Base-by-base conservation (phyloP, 305 asterid genomes). In the Lippia alba region DNA sequence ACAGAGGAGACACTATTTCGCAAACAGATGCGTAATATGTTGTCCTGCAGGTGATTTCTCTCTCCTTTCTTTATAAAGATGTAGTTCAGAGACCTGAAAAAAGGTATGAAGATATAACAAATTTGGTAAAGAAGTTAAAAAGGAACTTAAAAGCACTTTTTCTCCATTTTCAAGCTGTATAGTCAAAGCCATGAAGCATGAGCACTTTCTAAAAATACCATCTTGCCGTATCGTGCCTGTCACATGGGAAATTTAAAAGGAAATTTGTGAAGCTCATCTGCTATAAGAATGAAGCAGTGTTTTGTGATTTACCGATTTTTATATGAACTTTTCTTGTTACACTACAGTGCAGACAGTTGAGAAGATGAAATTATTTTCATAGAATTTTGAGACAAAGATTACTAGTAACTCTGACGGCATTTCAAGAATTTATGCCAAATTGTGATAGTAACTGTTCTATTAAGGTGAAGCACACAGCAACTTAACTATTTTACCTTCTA, bases 1-100 rank as follows among this genome's bases (percentile, higher is more conserved):
- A 24, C 30, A 24, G 30, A 0, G 91, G 82, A 0, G 93, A 86
- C 17, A 15, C 77, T 2, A 8, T 65, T 34, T 20, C 74, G 4
- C 90, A 87, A 68, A 56, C 60, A 73, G 78, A 75, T 41, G 84
- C 84, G 40, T 74, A 77, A 77, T 3, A n/a, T 16, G 41, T 57
- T 48, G 12, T 54, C 56, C 36, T 50, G 61, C 64, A 60, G 74
- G 80, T 76, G 44, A 64, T 64, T 16, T 53, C 12, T 40, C 30
- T 0, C 61, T 50, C 5, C 15, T 7, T 46, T 51, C 20, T 32
- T 15, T 19, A 7, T 24, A 9, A 6, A 11, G 7, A 56, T 12
- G 15, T 40, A 16, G 16, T 16, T 61, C 34, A 18, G 66, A 18
- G 51, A 41, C 36, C n/a, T 36, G 51, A 15, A 8, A 60, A 60